Percentiles rank a stretch among this genome's conserved stretches.
Evolutionary conservation across 23 red algal species (phyloP).

Genomic region (Gracilaria domingensis): DNA sequence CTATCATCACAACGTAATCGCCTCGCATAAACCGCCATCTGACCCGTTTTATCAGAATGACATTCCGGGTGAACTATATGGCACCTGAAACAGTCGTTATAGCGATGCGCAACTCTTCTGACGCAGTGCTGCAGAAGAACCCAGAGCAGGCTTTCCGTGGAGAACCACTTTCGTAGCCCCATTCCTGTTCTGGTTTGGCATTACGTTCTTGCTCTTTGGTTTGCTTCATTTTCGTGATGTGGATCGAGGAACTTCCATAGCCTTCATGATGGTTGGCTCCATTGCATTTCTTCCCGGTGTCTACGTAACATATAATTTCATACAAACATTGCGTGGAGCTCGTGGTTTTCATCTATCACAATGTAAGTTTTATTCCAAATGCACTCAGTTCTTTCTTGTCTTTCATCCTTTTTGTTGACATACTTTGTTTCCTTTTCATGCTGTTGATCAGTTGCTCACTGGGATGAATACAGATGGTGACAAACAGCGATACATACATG

Average conservation of each 20-base stretch:
- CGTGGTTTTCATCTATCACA: conserved; percentile 69
- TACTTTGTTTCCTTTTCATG: conserved; percentile 13
- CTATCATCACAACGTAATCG: background rate
- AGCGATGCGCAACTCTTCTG: conserved; percentile 54
- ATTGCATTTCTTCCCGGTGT: conserved; percentile 64
- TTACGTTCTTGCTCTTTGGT: conserved; percentile 63
- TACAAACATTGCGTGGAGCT: conserved; percentile 53
- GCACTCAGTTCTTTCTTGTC: background rate
- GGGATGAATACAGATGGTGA: conserved; percentile 60
- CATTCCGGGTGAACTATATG: conserved; percentile 58
- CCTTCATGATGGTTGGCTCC: conserved; percentile 46
- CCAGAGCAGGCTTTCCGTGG: conserved; percentile 54
- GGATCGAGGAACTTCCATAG: conserved; percentile 39
- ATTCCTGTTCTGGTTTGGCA: conserved; percentile 60
- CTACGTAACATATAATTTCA: conserved; percentile 63
- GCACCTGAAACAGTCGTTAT: conserved; percentile 35
- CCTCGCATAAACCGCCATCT: background rate
- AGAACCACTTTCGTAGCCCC: conserved; percentile 57
- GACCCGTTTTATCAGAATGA: conserved; percentile 30
- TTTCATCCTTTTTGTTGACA: background rate
- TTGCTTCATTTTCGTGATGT: conserved; percentile 68
- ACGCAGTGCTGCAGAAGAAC: conserved; percentile 2
- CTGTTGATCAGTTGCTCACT: conserved; percentile 54
- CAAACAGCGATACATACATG: background rate
- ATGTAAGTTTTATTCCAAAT: conserved; percentile 42